These are phyloP conservation scores for Russula emetica DNA, from an alignment of 768 basidiomycete species.

Conservation along the genomic window DNA sequence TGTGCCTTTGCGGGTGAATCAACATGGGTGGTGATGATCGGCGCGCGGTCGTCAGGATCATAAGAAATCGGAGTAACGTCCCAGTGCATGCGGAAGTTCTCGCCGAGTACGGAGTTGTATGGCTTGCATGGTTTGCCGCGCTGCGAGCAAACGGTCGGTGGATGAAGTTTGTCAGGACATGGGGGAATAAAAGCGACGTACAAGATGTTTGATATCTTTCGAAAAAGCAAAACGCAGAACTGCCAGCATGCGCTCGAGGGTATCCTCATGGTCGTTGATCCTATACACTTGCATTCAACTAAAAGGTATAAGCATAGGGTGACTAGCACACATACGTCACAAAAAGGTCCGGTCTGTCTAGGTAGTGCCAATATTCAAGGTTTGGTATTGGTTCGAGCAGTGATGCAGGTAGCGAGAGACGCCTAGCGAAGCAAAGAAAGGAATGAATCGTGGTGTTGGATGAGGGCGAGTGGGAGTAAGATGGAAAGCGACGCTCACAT, in stretches of 20 bases:
- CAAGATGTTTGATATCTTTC: constrained; percentile 91
- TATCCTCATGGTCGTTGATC: constrained; percentile 87
- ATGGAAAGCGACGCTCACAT: constrained; percentile 53
- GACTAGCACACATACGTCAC: constrained; percentile 61
- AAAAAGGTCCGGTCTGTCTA: constrained; percentile 88
- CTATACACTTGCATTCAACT: constrained; percentile 40
- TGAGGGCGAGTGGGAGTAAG: neutral
- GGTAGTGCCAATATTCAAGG: constrained; percentile 93
- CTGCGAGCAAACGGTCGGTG: constrained; percentile 37
- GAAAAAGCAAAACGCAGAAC: constrained; percentile 84
- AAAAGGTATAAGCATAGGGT: neutral
- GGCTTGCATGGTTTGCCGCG: constrained; percentile 93
- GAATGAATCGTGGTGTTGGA: constrained; percentile 1
- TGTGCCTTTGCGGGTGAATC: constrained; percentile 28
- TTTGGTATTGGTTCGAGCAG: constrained; percentile 92
- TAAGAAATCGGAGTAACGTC: constrained; percentile 63
- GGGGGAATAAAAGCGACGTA: constrained; percentile 37
- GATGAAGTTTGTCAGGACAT: constrained; percentile 1
- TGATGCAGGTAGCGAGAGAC: constrained; percentile 88
- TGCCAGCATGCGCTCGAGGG: constrained; percentile 94
- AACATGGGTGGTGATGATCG: constrained; percentile 44
- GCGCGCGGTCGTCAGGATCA: constrained; percentile 45
- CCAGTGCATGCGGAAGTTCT: constrained; percentile 88
- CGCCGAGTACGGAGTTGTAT: constrained; percentile 81
- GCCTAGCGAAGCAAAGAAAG: constrained; percentile 46